Conservation (phyloP, 768 basidiomycete species). For the Boletus vermiculosoides region DNA sequence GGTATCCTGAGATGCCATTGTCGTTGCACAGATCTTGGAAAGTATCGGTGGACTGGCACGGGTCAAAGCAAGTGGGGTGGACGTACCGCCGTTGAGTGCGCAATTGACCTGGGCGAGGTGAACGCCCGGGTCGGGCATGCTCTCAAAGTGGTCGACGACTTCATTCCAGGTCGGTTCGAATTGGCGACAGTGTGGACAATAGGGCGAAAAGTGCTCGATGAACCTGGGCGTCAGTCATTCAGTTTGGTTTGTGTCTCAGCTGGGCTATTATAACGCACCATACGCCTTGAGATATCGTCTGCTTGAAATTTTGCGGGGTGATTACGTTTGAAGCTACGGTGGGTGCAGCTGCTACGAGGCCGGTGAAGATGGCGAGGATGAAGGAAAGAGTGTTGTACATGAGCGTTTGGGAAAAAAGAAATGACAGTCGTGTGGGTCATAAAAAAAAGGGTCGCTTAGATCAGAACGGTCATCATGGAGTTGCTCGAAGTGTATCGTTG, state of each 20-base stretch:
- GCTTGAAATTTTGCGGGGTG: conserved; percentile 58
- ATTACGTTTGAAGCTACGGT: conserved; percentile 38
- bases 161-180: conserved; percentile 85
- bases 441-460: neutral
- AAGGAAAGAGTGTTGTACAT: conserved; percentile 23
- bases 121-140: conserved; percentile 40
- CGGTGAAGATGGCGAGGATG: conserved; percentile 30
- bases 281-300: conserved; percentile 52
- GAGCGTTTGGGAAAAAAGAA: neutral
- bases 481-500: conserved; percentile 57
- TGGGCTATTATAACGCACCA: conserved; percentile 41
- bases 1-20: conserved; percentile 71
- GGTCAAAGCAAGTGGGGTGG: no score
- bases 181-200: conserved; percentile 73
- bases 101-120: conserved; percentile 83
- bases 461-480: conserved; percentile 14
- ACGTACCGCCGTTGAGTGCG: conserved; percentile 70
- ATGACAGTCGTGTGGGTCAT: neutral
- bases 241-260: neutral
- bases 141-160: conserved; percentile 53
- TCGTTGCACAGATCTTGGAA: conserved; percentile 76
- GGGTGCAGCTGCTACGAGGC: conserved; percentile 36
- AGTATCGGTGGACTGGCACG: neutral
- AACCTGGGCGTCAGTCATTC: conserved; percentile 43
- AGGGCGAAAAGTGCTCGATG: conserved; percentile 86